Evolutionary conservation across 2,329 filamentous ascomycete species (phyloP), one percentile per base, ranked within the genome.

Genomic region (Xylaria sp.): DNA sequence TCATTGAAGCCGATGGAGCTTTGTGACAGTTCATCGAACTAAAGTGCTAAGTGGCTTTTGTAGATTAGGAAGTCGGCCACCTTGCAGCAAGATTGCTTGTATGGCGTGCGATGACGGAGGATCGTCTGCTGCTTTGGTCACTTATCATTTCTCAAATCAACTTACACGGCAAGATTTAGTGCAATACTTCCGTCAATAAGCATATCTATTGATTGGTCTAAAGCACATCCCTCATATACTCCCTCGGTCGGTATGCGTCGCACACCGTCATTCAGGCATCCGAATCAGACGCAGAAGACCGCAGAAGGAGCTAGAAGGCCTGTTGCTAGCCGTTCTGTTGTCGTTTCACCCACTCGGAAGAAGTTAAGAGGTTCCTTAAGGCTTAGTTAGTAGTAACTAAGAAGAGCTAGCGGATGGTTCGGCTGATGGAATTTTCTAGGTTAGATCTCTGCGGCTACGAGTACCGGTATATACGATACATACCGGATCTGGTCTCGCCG

Each of bases 161-260:
- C 25, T 63, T 63, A 55, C 44, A 15, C 13, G 52, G 5, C 39
- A 59, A n/a, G 55, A 44, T 9, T 48, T n/a, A 37, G 28, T 46
- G 46, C 44, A 34, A 20, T 46, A 56, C 50, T 12, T 52, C 15
- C 1, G 34, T n/a, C 37, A 56, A 34, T 15, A n/a, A 25, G 5
- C 28, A 28, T 28, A 28, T 50, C 46, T 2, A 25, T 50, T 31
- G 28, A 55, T 37, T 34, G 52, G 52, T 20, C 52, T 9, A 20
- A 20, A n/a, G 13, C 8, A n/a, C 28, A 15, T 15, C 12, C 12
- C 28, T 18, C 18, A 4, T 12, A 12, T 10, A 18, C 31, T 20
- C 15, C 34, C 34, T 37, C 34, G 34, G 31, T 2, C 7, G 34
- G 4, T 9, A 37, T 37, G 34, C 34, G 34, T 37, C 34, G 34